Conservation (phyloP, 1,284 basidiomycete species). For the Omphalotus olearius region DNA sequence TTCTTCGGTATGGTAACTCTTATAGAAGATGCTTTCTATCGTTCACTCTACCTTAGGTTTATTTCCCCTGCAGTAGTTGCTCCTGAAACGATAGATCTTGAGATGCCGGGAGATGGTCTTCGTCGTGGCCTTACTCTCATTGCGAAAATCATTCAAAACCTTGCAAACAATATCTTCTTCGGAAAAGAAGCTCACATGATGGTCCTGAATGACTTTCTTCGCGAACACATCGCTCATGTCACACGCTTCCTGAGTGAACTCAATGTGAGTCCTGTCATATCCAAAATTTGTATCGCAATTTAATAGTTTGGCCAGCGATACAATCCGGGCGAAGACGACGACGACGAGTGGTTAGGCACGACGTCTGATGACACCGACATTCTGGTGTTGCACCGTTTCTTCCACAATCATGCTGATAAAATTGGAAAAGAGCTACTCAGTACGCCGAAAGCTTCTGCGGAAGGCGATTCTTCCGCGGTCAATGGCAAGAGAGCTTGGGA, state of each 20-base stretch:
- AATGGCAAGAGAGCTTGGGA: constrained; percentile 77
- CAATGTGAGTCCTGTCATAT: constrained; percentile 46
- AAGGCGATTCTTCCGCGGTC: constrained; percentile 52
- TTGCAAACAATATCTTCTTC: constrained; percentile 91
- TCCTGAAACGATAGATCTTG: constrained; percentile 81
- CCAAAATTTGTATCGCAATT: background rate
- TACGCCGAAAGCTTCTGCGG: constrained; percentile 57
- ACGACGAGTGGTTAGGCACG: constrained; percentile 69
- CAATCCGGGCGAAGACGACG: constrained; percentile 47
- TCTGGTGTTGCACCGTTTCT: constrained; percentile 78
- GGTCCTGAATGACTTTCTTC: constrained; percentile 74
- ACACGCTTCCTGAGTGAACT: constrained; percentile 82
- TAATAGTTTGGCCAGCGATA: constrained; percentile 44
- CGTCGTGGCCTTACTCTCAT: constrained; percentile 81
- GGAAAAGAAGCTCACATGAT: constrained; percentile 87
- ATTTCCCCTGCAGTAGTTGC: constrained; percentile 85
- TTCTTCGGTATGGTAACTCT: constrained; percentile 55
- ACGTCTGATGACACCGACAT: constrained; percentile 79
- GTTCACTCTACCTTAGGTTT: constrained; percentile 42
- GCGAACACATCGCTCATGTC: constrained; percentile 74
- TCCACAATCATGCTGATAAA: constrained; percentile 79
- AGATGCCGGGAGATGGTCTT: constrained; percentile 62
- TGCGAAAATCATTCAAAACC: constrained; percentile 88
- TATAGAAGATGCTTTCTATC: constrained; percentile 1
- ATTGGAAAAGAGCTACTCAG: constrained; percentile 81